Evolutionary conservation across 768 basidiomycete genomes (phyloP), one percentile per base, ranked within the genome.

Genomic region (Hygrocybe punicea): DNA sequence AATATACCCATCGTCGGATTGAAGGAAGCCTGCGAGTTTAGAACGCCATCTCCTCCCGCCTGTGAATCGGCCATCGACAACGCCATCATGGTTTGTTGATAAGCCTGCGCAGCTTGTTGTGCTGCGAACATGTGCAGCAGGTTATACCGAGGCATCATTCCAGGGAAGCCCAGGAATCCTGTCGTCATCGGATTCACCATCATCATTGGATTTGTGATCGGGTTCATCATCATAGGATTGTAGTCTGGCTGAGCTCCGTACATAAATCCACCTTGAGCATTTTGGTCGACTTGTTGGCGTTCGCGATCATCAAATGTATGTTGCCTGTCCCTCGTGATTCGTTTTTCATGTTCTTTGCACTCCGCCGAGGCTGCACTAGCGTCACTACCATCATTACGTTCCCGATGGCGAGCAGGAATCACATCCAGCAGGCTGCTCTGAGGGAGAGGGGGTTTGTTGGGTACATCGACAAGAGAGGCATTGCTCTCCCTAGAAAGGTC

Each of bases 401-500:
- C 96, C 52, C 92, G 83, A 71, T 99, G 93, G 69, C 96, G 93
- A 8, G 89, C 91, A 44, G 93, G 93, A 64, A 98, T 93, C 1
- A 96, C 96, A n/a, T 97, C 97, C 49, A 99, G 84, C 44, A 98
- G 81, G 37, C 97, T 97, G 42, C 90, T 92, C 72, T 96, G 93
- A 7, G 97, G 95, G 2, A 93, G 91, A 0, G 92, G 93, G 0
- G 95, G 93, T 68, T 96, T 96, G 66, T 86, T 84, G 4, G 92
- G 93, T n/a, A 99, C 92, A 69, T 96, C 95, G 76, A 98, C 86
- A 53, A 98, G 81, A 4, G 93, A 93, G 16, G 84, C 90, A 24
- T 97, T 97, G 6, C 81, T 86, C 73, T 97, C 95, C 35, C 95
- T 81, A 9, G 97, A 96, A 10, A 91, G 73, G 69, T 97, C 92